These are phyloP conservation scores for Trichoderma sp. DNA, from an alignment of 2,329 filamentous ascomycete genomes.

Conservation along the genomic window DNA sequence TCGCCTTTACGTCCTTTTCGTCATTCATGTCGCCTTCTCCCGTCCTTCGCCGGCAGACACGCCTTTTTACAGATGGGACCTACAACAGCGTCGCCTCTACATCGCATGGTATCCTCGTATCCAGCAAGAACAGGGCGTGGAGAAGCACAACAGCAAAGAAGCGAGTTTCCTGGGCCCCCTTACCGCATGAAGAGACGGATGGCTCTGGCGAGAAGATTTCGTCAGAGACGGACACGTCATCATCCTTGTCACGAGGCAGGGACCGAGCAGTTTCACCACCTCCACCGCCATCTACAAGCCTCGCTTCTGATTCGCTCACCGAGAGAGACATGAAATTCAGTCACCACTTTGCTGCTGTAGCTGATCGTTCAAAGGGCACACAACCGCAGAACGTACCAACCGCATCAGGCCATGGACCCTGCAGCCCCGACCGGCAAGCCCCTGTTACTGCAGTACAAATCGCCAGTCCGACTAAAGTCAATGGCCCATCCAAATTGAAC, in stretches of 20 bases:
- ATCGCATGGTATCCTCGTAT: slow-evolving; percentile 37
- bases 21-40: slow-evolving; percentile 53
- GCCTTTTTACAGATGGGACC: neutral
- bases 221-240: neutral
- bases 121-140: slow-evolving; percentile 38
- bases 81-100: slow-evolving; percentile 27
- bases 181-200: slow-evolving; percentile 30
- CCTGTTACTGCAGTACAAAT: slow-evolving; percentile 28
- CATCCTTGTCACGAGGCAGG: slow-evolving; percentile 22
- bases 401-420: slow-evolving; percentile 38
- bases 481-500: neutral
- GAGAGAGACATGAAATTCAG: slow-evolving; percentile 41
- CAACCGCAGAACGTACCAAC: slow-evolving; percentile 41
- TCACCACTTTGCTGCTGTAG: slow-evolving; percentile 49
- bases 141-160: slow-evolving; percentile 27
- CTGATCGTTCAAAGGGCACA: slow-evolving; percentile 34
- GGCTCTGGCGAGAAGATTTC: neutral
- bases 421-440: slow-evolving; percentile 27
- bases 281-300: slow-evolving; percentile 46
- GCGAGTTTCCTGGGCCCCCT: slow-evolving; percentile 39
- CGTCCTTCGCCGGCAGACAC: slow-evolving; percentile 29
- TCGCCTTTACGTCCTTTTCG: slow-evolving; percentile 52
- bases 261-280: slow-evolving; percentile 27
- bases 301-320: slow-evolving; percentile 35
- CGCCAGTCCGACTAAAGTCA: neutral